Evolutionary conservation across 2,329 filamentous ascomycete species (phyloP).

Genomic region (Endocalyx cinctus): DNA sequence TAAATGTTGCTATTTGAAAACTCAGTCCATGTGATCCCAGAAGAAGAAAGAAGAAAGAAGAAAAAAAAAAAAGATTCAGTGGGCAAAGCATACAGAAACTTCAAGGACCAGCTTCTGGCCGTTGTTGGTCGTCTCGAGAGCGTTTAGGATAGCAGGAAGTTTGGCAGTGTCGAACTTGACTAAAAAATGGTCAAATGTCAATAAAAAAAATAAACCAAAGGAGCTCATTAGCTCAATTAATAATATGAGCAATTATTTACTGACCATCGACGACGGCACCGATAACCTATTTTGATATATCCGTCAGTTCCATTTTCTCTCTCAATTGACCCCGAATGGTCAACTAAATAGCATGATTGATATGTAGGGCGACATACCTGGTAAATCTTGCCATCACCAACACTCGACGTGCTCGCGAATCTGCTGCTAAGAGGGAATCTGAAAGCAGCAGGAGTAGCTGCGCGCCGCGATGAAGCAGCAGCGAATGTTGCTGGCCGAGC

Average conservation of each 20-base stretch:
- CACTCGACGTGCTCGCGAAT: constrained; percentile 55
- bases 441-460: constrained; percentile 52
- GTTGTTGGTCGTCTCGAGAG: constrained; percentile 85
- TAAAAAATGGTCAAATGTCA: constrained; percentile 39
- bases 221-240: too few species aligned
- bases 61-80: too few species aligned
- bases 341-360: constrained; percentile 1
- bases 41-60: too few species aligned
- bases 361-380: constrained; percentile 40
- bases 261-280: constrained; percentile 98
- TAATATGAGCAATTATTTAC: constrained; percentile 39
- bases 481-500: constrained; percentile 55
- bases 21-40: too few species aligned
- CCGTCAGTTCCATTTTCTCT: constrained; percentile 33
- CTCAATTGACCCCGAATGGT: too few species aligned
- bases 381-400: constrained; percentile 64
- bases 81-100: constrained; percentile 68
- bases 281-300: constrained; percentile 78
- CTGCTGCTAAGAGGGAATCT: constrained; percentile 52
- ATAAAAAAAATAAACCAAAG: constrained; percentile 6
- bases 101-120: constrained; percentile 93
- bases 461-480: constrained; percentile 53
- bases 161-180: constrained; percentile 96
- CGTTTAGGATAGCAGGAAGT: constrained; percentile 96
- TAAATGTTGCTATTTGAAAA: constrained; percentile 78